phyloP scores from a whole-genome alignment of 2,329 filamentous ascomycete species.

The Alternaria longipes region DNA sequence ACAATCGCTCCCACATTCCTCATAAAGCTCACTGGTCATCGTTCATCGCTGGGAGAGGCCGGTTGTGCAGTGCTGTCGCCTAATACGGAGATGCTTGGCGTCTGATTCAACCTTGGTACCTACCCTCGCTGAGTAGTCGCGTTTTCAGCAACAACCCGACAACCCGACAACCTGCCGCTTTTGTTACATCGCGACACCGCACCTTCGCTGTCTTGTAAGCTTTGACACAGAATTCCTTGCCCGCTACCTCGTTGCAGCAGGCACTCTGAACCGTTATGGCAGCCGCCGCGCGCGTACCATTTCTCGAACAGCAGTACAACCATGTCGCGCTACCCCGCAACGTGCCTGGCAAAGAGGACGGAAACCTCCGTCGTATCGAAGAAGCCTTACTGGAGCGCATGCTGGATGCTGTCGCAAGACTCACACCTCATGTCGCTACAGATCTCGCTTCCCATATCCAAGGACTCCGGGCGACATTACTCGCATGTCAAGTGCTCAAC shows the following conservation, averaged over 20 bases:
- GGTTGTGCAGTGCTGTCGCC: neutral
- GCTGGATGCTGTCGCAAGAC: slow-evolving; percentile 29
- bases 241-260: slow-evolving; percentile 13
- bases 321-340: slow-evolving; percentile 53
- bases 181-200: neutral
- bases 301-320: slow-evolving; percentile 43
- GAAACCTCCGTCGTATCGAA: slow-evolving; percentile 37
- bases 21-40: slow-evolving; percentile 9
- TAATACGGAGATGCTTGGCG: slow-evolving; percentile 3
- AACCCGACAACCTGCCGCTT: neutral
- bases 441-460: slow-evolving; percentile 24
- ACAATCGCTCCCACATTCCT: neutral
- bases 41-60: slow-evolving; percentile 3
- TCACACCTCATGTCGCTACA: slow-evolving; percentile 23
- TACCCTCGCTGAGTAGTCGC: neutral
- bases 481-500: slow-evolving; percentile 32
- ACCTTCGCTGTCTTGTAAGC: neutral
- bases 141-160: neutral
- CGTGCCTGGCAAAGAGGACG: slow-evolving; percentile 49
- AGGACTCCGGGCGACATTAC: slow-evolving; percentile 25
- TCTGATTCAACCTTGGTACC: neutral
- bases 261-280: slow-evolving; percentile 27
- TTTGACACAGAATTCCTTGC: neutral
- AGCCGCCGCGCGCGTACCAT: slow-evolving; percentile 10
- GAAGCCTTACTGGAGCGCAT: slow-evolving; percentile 43